A percentile compares a stretch with the other conserved stretches of the same genome.
Evolutionary conservation across 768 basidiomycete genomes (phyloP).

Genomic region (Mycena polygramma): DNA sequence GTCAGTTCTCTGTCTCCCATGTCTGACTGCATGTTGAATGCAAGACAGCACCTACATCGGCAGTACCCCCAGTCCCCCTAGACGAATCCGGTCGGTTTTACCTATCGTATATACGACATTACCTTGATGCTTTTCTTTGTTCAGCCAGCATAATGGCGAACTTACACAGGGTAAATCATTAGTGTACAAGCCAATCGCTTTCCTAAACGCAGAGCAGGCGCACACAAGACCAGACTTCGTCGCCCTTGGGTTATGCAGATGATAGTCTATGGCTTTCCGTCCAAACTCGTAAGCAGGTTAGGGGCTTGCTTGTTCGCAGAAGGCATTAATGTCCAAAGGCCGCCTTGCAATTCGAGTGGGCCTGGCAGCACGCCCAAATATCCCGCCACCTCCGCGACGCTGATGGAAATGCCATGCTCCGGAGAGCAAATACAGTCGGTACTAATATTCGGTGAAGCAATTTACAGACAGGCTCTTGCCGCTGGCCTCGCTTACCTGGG

Average conservation of each 20-base stretch:
- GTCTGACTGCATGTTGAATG: slow-evolving; percentile 10
- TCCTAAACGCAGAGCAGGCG: slow-evolving; percentile 55
- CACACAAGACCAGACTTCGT: slow-evolving; percentile 70
- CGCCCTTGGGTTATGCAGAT: slow-evolving; percentile 89
- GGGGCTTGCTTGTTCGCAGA: neutral
- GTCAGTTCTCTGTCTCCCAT: slow-evolving; percentile 40
- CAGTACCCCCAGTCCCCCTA: slow-evolving; percentile 76
- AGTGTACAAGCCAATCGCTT: neutral
- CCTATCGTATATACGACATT: neutral
- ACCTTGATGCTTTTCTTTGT: slow-evolving; percentile 7
- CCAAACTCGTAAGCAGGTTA: slow-evolving; percentile 58
- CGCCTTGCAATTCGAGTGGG: slow-evolving; percentile 87
- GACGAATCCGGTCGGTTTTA: slow-evolving; percentile 66
- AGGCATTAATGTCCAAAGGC: slow-evolving; percentile 53
- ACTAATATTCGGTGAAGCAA: slow-evolving; percentile 62
- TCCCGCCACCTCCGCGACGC: slow-evolving; percentile 73
- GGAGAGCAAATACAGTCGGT: slow-evolving; percentile 52
- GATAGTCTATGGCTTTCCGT: slow-evolving; percentile 89
- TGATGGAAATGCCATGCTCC: slow-evolving; percentile 56
- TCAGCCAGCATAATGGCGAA: slow-evolving; percentile 87
- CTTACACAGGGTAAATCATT: slow-evolving; percentile 54
- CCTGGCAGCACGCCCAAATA: slow-evolving; percentile 84
- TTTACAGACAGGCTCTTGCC: slow-evolving; percentile 12
- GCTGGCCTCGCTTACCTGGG: slow-evolving; percentile 23
- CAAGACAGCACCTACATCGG: slow-evolving; percentile 77